Evolutionary conservation across 805 yeast genomes (phyloP), one percentile per base, ranked within the genome.

Genomic region (Lipomyces anomalus): DNA sequence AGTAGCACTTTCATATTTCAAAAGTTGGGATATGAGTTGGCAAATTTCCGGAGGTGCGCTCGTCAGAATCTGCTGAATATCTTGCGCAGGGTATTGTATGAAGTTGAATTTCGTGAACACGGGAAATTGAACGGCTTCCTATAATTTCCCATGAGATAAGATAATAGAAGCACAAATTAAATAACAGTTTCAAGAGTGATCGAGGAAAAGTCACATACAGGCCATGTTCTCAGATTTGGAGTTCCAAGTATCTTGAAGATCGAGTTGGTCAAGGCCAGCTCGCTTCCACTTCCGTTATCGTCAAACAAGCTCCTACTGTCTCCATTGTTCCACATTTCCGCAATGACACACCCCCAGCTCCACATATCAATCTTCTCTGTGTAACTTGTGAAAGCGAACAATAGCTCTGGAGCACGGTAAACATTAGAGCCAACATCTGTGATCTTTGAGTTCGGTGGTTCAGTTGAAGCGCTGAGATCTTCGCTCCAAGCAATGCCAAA

Each of bases 321-420:
- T 66, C 20, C 61, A 48, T 16, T 70, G 64, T 46, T 70, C 61
- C 73, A 72, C 24, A 86, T 53, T 37, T 73, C 61, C n/a, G 80
- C 75, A 40, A 80, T 55, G 1, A 84, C 57, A 7, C 86, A 73
- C 0, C 86, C 94, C 17, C 76, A 60, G 1, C 84, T 67, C 95
- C 95, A 85, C 13, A 83, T 67, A 56, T 85, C 95, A 6, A 84
- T 67, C 33, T 71, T 76, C 30, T 58, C 61, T 2, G 72, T 65
- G 57, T 85, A 85, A 48, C 70, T 67, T 1, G 67, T 50, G n/a
- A 74, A 63, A 0, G 85, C 84, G 41, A 83, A 72, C 35, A 84
- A 66, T 38, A 82, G 64, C 57, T 85, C 95, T 0, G 94, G 90
- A 0, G 92, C 80, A 48, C 82, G 79, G 63, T 76, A 86, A 28